Evolutionary conservation across 495 filamentous ascomycete species (phyloP), one percentile per base, ranked within the genome.

Genomic region (Penicillium lagena): DNA sequence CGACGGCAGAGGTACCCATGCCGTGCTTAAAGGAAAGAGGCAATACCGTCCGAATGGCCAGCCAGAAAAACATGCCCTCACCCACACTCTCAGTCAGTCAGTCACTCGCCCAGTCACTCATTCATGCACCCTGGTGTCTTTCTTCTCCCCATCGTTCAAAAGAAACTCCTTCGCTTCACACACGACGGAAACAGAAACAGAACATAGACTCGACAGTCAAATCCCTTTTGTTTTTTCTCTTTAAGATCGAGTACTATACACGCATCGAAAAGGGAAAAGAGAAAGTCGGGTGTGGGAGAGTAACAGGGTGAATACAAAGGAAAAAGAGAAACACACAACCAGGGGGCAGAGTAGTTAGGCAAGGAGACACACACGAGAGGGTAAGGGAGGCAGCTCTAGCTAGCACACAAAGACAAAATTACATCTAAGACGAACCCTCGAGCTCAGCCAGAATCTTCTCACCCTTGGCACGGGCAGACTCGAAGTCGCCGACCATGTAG

Each of bases 361-460:
- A 40, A 40, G 11, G 39, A 31, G 32, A 52, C 37, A 39, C 12
- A 47, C n/a, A 37, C 12, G 10, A 40, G 35, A 39, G 45, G 32
- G 41, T 33, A 50, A 40, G 40, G 43, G 47, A 42, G 43, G 43
- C 46, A 45, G 43, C 51, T 55, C 58, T 61, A 61, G 47, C 58
- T 61, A 61, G 55, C 55, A 59, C 22, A 22, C 22, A 54, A 56
- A 58, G 40, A 66, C 62, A 66, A 60, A 67, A 62, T 65, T 63
- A 70, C 66, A 72, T 77, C 76, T 83, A 85, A 49, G 65, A 56
- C 55, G 68, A 75, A 73, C 76, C 78, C 77, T 93, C 87, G 53
- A 98, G 75, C 64, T 96, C 93, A 56, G 93, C 90, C 71, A 97
- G 72, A 76, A 98, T 96, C 89, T 96, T 95, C 83, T 96, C 90